Evolutionary conservation across 1,284 basidiomycete genomes (phyloP).

Genomic region (Tremellales sp.): DNA sequence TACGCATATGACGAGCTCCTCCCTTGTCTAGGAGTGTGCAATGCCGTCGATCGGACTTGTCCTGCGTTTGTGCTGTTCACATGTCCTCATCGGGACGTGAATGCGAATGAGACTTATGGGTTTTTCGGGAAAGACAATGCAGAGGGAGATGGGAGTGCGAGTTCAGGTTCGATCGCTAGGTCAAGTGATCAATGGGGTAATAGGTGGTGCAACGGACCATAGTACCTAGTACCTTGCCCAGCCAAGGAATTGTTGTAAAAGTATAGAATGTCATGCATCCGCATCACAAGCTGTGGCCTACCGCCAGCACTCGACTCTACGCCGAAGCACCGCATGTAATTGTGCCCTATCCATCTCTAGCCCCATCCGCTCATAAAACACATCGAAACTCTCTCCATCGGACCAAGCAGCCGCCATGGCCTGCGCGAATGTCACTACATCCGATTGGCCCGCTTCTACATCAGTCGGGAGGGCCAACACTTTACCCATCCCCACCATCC

Average conservation of each 20-base stretch:
- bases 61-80: slow-evolving; percentile 66
- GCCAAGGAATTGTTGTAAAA: too few relatives aligned
- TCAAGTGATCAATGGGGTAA: slow-evolving; percentile 71
- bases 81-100: slow-evolving; percentile 63
- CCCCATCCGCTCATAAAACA: slow-evolving; percentile 55
- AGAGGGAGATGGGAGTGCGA: slow-evolving; percentile 52
- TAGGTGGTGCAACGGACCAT: slow-evolving; percentile 63
- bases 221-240: not conserved
- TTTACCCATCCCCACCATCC: slow-evolving; percentile 62
- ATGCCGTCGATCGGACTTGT: slow-evolving; percentile 67
- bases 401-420: slow-evolving; percentile 69
- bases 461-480: slow-evolving; percentile 56
- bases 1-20: slow-evolving; percentile 59
- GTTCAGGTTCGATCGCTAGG: slow-evolving; percentile 50
- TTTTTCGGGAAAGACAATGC: slow-evolving; percentile 63
- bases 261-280: too few relatives aligned
- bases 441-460: slow-evolving; percentile 50
- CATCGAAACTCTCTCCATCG: slow-evolving; percentile 67
- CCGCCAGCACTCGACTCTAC: slow-evolving; percentile 44
- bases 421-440: slow-evolving; percentile 67
- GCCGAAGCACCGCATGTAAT: slow-evolving; percentile 36
- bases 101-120: slow-evolving; percentile 66
- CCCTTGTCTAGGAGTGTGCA: slow-evolving; percentile 74
- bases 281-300: slow-evolving; percentile 1
- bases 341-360: slow-evolving; percentile 25